A percentile compares a stretch with the other conserved stretches of the same genome.
These are phyloP conservation scores for Cordyceps tenuipes DNA, from an alignment of 2,329 filamentous ascomycete genomes.

Conservation along the genomic window DNA sequence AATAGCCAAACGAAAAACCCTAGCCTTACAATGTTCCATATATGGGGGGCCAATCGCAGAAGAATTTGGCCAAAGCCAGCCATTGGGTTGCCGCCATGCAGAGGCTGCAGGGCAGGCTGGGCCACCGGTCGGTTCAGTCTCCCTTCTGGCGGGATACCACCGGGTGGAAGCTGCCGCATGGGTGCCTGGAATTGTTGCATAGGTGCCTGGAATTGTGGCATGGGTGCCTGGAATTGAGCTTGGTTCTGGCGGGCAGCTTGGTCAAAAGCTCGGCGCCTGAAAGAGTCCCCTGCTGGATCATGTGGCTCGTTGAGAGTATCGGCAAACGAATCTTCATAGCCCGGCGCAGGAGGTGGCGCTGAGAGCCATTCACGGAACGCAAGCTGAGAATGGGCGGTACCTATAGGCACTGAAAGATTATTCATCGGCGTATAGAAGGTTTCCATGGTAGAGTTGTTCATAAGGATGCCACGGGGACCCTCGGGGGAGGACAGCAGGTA, in stretches of 20 bases:
- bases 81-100: not conserved
- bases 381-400: not conserved
- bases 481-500: constrained; percentile 54
- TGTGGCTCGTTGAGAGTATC: not conserved
- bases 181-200: not conserved
- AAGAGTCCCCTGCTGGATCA: not conserved
- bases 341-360: not conserved
- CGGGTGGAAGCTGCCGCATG: not conserved
- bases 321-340: not conserved
- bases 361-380: constrained; percentile 3
- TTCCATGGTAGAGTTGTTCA: constrained; percentile 41
- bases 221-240: not conserved
- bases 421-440: constrained; percentile 40
- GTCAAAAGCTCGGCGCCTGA: not conserved
- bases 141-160: not conserved
- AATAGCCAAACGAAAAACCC: constrained; percentile 58
- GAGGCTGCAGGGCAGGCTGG: not conserved
- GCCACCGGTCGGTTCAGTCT: not conserved
- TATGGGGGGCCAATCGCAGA: constrained; percentile 29
- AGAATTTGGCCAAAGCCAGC: constrained; percentile 2
- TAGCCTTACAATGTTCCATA: constrained; percentile 53
- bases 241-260: not conserved
- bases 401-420: not conserved
- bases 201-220: no score
- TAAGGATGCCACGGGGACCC: constrained; percentile 49